Evolutionary conservation across 2,329 filamentous ascomycete genomes (phyloP).

Genomic region (Paracorniculantispora psalliotae): DNA sequence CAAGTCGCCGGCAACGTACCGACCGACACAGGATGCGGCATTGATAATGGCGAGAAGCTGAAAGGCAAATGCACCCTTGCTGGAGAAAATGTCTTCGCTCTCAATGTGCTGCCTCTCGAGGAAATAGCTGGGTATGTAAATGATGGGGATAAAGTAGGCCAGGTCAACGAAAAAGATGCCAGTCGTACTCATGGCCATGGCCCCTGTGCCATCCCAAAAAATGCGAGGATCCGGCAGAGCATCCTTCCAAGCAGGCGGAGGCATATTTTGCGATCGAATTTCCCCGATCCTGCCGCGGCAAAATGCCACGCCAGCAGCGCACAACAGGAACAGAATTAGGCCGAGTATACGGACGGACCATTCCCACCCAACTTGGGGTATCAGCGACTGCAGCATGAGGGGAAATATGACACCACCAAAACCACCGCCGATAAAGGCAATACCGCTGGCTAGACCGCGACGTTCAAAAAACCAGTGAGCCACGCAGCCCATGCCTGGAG

Average conservation of each 20-base stretch:
- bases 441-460: slow-evolving; percentile 68
- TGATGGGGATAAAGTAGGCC: slow-evolving; percentile 68
- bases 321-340: slow-evolving; percentile 23
- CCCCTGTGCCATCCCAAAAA: slow-evolving; percentile 55
- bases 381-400: slow-evolving; percentile 39
- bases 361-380: slow-evolving; percentile 36
- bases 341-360: slow-evolving; percentile 40
- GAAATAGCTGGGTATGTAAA: slow-evolving; percentile 66
- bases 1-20: slow-evolving; percentile 68
- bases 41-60: slow-evolving; percentile 72
- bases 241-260: neutral
- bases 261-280: too few species aligned
- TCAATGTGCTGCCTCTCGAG: neutral
- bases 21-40: slow-evolving; percentile 69
- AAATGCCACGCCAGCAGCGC: neutral
- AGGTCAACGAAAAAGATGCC: slow-evolving; percentile 68
- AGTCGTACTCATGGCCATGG: slow-evolving; percentile 45
- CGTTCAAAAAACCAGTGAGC: slow-evolving; percentile 69
- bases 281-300: neutral
- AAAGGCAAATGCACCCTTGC: slow-evolving; percentile 38
- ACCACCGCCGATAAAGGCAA: slow-evolving; percentile 68
- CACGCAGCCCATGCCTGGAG: slow-evolving; percentile 65
- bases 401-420: slow-evolving; percentile 46
- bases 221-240: slow-evolving; percentile 54
- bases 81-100: neutral